These are phyloP conservation scores for Aegilops sharonensis DNA, from an alignment of 176 grass and related monocot genomes.

Conservation along the genomic window DNA sequence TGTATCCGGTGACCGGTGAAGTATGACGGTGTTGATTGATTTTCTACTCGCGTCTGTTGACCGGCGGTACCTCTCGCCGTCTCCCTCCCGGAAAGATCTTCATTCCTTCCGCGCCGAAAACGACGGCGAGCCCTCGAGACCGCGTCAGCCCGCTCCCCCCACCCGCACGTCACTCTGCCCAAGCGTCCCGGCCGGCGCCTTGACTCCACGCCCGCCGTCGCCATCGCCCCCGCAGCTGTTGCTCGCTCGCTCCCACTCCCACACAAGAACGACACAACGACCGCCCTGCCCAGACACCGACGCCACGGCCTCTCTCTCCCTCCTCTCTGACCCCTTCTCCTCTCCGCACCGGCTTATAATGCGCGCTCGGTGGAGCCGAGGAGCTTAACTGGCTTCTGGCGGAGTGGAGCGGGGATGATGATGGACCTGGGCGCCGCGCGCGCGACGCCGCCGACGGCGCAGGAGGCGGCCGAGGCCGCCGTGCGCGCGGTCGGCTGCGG, in stretches of 20 bases:
- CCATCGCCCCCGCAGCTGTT: constrained; percentile 17
- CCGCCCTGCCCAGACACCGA: not conserved
- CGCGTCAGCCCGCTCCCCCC: constrained; percentile 24
- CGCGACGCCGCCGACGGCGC: constrained; percentile 45
- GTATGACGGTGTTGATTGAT: not conserved
- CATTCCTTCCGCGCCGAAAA: constrained; percentile 7
- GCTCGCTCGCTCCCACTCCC: not conserved
- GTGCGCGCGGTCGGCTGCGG: constrained; percentile 72
- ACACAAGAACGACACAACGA: not conserved
- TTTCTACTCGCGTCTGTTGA: constrained; percentile 24
- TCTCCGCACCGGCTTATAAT: constrained; percentile 8
- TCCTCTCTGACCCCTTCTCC: not conserved
- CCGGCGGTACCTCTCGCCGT: not conserved
- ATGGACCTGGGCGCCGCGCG: not conserved
- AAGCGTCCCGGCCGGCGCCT: constrained; percentile 18
- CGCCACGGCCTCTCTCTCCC: not conserved
- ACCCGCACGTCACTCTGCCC: constrained; percentile 37
- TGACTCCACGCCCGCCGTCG: constrained; percentile 43
- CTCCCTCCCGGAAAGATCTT: not conserved
- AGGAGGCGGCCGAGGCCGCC: constrained; percentile 62
- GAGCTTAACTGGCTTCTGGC: not conserved
- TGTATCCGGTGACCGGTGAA: not conserved
- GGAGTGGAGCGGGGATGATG: not conserved
- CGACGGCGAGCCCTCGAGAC: constrained; percentile 23
- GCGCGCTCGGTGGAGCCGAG: not conserved